A percentile compares a stretch with the other conserved stretches of the same genome.
phyloP scores from a whole-genome alignment of 2,329 filamentous ascomycete species.

The Aspergillus alliaceus region DNA sequence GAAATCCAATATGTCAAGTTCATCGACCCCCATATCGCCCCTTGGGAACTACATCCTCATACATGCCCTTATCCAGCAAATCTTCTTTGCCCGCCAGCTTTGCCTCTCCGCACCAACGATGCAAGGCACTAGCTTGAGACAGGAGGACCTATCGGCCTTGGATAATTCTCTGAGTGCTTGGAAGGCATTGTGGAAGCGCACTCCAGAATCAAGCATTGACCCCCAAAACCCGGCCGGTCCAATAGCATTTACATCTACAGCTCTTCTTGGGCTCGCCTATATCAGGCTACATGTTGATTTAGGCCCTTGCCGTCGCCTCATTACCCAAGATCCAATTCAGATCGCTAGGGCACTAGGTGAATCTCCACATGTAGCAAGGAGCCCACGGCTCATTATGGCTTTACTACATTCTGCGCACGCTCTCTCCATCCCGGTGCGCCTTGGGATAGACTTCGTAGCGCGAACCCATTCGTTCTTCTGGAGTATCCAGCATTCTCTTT shows the following conservation, averaged over 20 bases:
- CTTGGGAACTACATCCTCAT: slow-evolving; percentile 57
- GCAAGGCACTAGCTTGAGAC: slow-evolving; percentile 43
- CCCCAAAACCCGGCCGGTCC: slow-evolving; percentile 54
- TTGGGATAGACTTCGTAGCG: slow-evolving; percentile 56
- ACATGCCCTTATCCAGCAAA: slow-evolving; percentile 55
- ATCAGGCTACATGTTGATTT: slow-evolving; percentile 50
- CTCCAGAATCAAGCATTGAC: slow-evolving; percentile 55
- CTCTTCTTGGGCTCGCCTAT: slow-evolving; percentile 48
- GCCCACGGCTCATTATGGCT: slow-evolving; percentile 50
- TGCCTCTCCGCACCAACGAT: slow-evolving; percentile 46
- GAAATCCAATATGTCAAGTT: slow-evolving; percentile 36
- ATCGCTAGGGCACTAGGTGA: slow-evolving; percentile 48
- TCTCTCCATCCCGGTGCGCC: slow-evolving; percentile 54
- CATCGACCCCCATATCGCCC: slow-evolving; percentile 45
- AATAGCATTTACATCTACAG: slow-evolving; percentile 54
- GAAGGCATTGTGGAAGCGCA: slow-evolving; percentile 55
- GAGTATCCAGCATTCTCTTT: slow-evolving; percentile 57
- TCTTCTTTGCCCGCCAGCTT: slow-evolving; percentile 53
- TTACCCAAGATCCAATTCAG: slow-evolving; percentile 47
- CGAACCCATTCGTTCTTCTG: slow-evolving; percentile 56
- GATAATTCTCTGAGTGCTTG: slow-evolving; percentile 51
- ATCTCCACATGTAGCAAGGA: slow-evolving; percentile 44
- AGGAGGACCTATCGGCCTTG: slow-evolving; percentile 46
- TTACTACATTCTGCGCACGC: slow-evolving; percentile 56
- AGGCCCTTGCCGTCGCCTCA: slow-evolving; percentile 48